A percentile compares a stretch with the other conserved stretches of the same genome.
phyloP scores from a whole-genome alignment of 768 basidiomycete genomes.

The Lactarius sanguifluus region DNA sequence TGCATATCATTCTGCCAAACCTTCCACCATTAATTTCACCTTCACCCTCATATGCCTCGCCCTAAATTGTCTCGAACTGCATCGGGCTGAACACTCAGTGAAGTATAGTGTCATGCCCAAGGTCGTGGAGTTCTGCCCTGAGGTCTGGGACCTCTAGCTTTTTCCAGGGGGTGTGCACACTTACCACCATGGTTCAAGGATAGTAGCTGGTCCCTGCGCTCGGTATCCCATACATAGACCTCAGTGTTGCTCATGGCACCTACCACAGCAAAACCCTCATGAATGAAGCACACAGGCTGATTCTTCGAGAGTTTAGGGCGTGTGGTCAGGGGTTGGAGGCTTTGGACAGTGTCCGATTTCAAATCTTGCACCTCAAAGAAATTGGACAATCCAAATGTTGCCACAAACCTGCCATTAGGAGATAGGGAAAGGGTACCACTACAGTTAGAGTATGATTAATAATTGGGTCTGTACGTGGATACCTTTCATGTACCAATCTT shows the following conservation, averaged over 20 bases:
- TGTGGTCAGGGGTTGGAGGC: neutral
- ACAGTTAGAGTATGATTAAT: neutral
- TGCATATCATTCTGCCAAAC: too few species aligned
- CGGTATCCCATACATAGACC: neutral
- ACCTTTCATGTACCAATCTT: neutral
- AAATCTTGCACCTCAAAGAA: neutral
- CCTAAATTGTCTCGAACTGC: too few species aligned
- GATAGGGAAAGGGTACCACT: neutral
- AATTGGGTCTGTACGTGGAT: neutral
- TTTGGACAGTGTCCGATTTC: neutral
- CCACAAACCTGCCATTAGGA: neutral
- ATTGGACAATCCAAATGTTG: neutral
- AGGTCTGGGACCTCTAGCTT: too few species aligned
- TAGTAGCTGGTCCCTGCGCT: neutral
- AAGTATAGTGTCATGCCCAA: too few species aligned
- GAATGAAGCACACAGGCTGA: neutral
- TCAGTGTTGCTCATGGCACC: neutral
- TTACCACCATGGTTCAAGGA: neutral
- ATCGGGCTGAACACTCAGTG: too few species aligned
- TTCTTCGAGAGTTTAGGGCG: neutral
- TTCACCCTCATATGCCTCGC: too few species aligned
- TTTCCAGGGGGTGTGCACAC: neutral
- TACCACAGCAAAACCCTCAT: neutral
- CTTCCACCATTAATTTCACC: too few species aligned
- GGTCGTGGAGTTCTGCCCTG: too few species aligned